phyloP scores from a whole-genome alignment of 2,329 filamentous ascomycete genomes.

The Mariannaea sp. region DNA sequence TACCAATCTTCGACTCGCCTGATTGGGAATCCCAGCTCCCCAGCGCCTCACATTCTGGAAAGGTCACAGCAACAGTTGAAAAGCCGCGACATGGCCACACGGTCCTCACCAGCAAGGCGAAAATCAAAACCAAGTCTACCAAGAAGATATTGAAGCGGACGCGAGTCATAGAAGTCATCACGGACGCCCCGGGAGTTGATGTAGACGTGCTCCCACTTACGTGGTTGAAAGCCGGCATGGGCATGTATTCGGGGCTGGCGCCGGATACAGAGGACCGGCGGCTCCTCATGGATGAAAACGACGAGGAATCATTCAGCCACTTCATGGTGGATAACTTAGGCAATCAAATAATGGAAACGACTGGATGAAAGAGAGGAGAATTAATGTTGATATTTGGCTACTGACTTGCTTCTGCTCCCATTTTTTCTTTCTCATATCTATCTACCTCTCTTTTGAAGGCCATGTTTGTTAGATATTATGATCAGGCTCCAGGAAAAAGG shows the following conservation, averaged over 20 bases:
- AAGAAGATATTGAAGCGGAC: constrained; percentile 43
- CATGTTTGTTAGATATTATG: too few species aligned
- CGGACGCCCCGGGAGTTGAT: constrained; percentile 37
- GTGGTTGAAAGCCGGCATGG: constrained; percentile 48
- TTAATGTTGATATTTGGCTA: neutral
- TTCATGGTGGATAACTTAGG: constrained; percentile 47
- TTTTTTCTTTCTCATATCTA: too few species aligned
- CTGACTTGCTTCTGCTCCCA: neutral
- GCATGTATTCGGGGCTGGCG: constrained; percentile 46
- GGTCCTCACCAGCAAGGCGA: constrained; percentile 35
- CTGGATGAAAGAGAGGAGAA: constrained; percentile 17
- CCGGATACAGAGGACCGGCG: constrained; percentile 46
- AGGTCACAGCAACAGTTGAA: constrained; percentile 23
- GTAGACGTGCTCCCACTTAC: constrained; percentile 45
- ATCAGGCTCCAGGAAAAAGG: too few species aligned
- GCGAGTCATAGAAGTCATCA: constrained; percentile 35
- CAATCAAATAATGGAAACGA: constrained; percentile 43
- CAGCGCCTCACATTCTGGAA: constrained; percentile 19
- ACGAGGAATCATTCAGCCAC: constrained; percentile 51
- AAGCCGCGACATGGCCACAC: constrained; percentile 41
- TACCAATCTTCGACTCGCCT: constrained; percentile 49
- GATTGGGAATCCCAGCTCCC: constrained; percentile 44
- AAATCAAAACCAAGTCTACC: constrained; percentile 40
- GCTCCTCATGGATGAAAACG: constrained; percentile 46
- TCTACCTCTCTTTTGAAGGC: too few species aligned